These are phyloP conservation scores for Paramecium sexaurelia DNA, from an alignment of 73 alveolate genomes.

Conservation along the genomic window DNA sequence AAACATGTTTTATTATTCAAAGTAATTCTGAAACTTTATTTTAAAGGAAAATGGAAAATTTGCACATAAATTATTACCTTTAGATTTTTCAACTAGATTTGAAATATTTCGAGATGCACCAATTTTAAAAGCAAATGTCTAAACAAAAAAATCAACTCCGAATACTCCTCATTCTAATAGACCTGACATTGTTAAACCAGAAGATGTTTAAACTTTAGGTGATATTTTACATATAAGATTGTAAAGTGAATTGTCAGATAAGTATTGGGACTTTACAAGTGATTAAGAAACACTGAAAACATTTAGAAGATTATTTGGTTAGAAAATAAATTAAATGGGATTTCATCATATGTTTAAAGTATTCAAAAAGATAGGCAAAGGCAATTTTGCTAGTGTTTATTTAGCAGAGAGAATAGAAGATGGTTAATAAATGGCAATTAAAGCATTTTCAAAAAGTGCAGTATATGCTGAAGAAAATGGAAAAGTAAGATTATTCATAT, in stretches of 20 bases:
- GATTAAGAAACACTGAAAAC: slow-evolving; percentile 31
- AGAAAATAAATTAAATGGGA: slow-evolving; percentile 58
- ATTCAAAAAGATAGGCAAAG: slow-evolving; percentile 67
- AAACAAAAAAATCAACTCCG: slow-evolving; percentile 16
- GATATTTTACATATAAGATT: slow-evolving; percentile 18
- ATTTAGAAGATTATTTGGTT: slow-evolving; percentile 60
- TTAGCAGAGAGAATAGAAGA: slow-evolving; percentile 66
- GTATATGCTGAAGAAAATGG: slow-evolving; percentile 68
- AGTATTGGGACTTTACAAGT: slow-evolving; percentile 45
- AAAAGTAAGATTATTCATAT: slow-evolving; percentile 8
- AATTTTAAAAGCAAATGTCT: not conserved
- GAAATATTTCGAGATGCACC: slow-evolving; percentile 39
- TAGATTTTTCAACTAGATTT: slow-evolving; percentile 29
- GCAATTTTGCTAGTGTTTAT: slow-evolving; percentile 69
- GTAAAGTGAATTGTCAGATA: not conserved
- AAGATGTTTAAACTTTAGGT: slow-evolving; percentile 16
- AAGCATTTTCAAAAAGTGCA: slow-evolving; percentile 67
- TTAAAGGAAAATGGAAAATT: not conserved
- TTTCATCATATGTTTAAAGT: slow-evolving; percentile 67
- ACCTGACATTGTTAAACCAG: slow-evolving; percentile 43
- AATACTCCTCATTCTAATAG: not conserved
- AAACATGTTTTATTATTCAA: not conserved
- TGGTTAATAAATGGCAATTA: slow-evolving; percentile 58
- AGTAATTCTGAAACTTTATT: not conserved
- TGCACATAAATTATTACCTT: slow-evolving; percentile 3